Conservation (phyloP, 176 grass and related monocot genomes). For the Oryza longistaminata region DNA sequence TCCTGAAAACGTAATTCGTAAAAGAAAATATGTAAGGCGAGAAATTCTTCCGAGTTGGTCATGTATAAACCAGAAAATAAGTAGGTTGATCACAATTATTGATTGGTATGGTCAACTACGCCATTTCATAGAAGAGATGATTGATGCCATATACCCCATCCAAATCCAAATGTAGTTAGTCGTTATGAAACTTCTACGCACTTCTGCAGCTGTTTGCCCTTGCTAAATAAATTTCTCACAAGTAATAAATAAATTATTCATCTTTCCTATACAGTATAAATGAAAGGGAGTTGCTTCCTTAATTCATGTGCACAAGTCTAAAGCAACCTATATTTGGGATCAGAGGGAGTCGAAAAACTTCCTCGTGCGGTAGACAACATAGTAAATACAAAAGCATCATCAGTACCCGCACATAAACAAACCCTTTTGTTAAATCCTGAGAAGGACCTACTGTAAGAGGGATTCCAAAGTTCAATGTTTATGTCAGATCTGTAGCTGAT, state of each 20-base stretch:
- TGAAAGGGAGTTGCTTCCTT: background rate
- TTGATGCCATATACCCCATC: background rate
- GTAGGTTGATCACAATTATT: background rate
- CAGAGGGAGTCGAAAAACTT: background rate
- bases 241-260: background rate
- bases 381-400: background rate
- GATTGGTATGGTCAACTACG: conserved; percentile 5
- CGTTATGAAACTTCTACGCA: background rate
- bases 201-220: background rate
- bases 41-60: conserved; percentile 13
- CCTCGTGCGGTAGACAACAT: background rate
- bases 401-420: background rate
- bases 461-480: conserved; percentile 18
- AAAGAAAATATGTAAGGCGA: conserved; percentile 28
- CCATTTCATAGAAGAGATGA: conserved; percentile 1
- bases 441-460: background rate
- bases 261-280: background rate
- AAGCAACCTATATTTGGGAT: background rate
- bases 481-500: background rate
- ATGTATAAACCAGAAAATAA: background rate
- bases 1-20: conserved; percentile 55
- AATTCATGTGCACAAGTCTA: background rate
- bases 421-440: background rate
- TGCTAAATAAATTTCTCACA: background rate
- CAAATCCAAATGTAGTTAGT: background rate